These are phyloP conservation scores for Calocybe gangraenosa DNA, from an alignment of 768 basidiomycete genomes.

Conservation along the genomic window DNA sequence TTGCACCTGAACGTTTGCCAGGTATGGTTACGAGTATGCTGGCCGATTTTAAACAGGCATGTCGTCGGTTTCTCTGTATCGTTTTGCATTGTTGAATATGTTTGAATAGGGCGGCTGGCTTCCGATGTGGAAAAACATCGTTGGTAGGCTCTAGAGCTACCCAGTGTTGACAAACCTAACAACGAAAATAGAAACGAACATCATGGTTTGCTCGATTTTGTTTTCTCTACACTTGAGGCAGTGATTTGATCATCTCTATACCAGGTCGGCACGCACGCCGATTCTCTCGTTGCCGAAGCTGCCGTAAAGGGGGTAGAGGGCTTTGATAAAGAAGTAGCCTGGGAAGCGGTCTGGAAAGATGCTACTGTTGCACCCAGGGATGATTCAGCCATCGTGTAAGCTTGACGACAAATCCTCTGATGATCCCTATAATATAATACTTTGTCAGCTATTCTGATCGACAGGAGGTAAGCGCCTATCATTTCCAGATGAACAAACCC, in stretches of 20 bases:
- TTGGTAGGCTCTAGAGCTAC: constrained; percentile 35
- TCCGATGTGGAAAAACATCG: constrained; percentile 89
- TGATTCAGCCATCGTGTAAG: constrained; percentile 50
- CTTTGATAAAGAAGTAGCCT: constrained; percentile 62
- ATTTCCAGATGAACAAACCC: neutral
- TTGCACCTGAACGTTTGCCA: constrained; percentile 72
- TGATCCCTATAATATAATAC: neutral
- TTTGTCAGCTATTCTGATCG: constrained; percentile 59
- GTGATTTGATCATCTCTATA: neutral
- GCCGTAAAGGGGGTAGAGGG: constrained; percentile 60
- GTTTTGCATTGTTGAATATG: constrained; percentile 10
- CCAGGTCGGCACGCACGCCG: constrained; percentile 74
- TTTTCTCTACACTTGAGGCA: neutral
- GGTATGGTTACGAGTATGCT: constrained; percentile 80
- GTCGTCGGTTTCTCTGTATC: neutral
- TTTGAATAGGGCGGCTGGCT: constrained; percentile 66
- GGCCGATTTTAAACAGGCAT: constrained; percentile 67
- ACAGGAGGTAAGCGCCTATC: constrained; percentile 45
- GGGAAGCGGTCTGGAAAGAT: constrained; percentile 74
- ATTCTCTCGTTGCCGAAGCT: constrained; percentile 72
- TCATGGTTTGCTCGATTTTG: constrained; percentile 50
- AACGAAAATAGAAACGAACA: constrained; percentile 60
- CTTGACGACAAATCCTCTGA: constrained; percentile 3
- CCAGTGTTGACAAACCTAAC: neutral
- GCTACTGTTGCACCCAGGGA: constrained; percentile 56